A percentile compares a stretch with the other conserved stretches of the same genome.
phyloP scores from a whole-genome alignment of 257 asterid species.

The Marsdenia floribunda region DNA sequence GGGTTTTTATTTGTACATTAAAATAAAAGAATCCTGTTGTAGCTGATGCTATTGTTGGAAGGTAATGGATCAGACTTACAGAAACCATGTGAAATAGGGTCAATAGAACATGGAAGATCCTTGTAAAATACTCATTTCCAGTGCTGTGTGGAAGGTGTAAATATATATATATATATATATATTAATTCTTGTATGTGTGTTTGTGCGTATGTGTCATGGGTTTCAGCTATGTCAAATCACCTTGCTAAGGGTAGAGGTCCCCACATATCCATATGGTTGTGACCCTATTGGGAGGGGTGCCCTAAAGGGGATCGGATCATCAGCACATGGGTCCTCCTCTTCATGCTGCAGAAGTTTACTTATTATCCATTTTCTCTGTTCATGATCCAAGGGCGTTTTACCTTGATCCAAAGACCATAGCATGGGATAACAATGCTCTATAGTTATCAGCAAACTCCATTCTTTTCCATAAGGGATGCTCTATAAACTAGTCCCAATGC shows the following conservation, averaged over 20 bases:
- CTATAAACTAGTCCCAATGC: neutral
- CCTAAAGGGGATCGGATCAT: conserved; percentile 14
- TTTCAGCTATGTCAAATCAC: conserved; percentile 4
- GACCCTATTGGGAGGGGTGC: conserved; percentile 31
- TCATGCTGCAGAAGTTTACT: conserved; percentile 23
- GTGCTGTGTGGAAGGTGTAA: conserved; percentile 16
- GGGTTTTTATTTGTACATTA: conserved; percentile 10
- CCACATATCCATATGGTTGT: conserved; percentile 7
- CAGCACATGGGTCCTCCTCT: conserved; percentile 40
- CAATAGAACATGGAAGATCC: conserved; percentile 46
- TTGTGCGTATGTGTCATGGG: conserved; percentile 4
- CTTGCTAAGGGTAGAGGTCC: conserved; percentile 15
- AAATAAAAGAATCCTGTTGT: neutral
- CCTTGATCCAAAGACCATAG: conserved; percentile 12
- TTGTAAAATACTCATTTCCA: conserved; percentile 41
- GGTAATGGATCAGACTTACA: conserved; percentile 11
- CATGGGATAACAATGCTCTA: neutral
- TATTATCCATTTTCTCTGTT: neutral
- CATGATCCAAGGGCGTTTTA: conserved; percentile 31
- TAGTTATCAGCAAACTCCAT: neutral
- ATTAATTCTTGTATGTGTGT: conserved; percentile 7
- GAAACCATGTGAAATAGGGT: conserved; percentile 61
- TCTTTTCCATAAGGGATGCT: neutral
- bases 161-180: neutral
- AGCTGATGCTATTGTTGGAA: conserved; percentile 5